Evolutionary conservation across 768 basidiomycete genomes (phyloP).

Genomic region (Termitomyces sp.): DNA sequence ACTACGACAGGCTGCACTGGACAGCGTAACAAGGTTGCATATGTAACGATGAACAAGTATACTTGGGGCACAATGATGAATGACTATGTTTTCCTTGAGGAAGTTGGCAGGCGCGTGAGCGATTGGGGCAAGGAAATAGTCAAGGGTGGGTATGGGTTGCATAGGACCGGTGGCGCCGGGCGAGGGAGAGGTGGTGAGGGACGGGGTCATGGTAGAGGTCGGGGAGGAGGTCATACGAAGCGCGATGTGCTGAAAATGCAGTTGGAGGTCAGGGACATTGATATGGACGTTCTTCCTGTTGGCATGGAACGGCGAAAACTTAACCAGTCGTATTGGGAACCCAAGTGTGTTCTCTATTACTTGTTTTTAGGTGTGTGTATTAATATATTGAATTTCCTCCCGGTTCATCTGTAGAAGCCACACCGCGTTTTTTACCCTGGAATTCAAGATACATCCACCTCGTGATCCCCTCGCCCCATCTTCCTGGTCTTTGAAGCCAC

Average conservation of each 20-base stretch:
- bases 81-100: slow-evolving; percentile 85
- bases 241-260: slow-evolving; percentile 63
- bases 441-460: slow-evolving; percentile 63
- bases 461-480: slow-evolving; percentile 36
- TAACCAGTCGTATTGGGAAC: slow-evolving; percentile 83
- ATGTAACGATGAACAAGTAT: slow-evolving; percentile 79
- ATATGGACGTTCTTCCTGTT: slow-evolving; percentile 67
- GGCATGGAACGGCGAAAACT: slow-evolving; percentile 77
- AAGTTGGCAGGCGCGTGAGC: slow-evolving; percentile 66
- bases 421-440: slow-evolving; percentile 63
- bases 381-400: slow-evolving; percentile 3
- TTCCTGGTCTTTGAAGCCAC: slow-evolving; percentile 24
- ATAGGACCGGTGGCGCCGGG: slow-evolving; percentile 15
- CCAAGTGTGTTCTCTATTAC: slow-evolving; percentile 48
- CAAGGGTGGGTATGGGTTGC: slow-evolving; percentile 47
- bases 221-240: slow-evolving; percentile 38
- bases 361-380: slow-evolving; percentile 4
- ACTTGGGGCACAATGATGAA: slow-evolving; percentile 85
- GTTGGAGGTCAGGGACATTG: slow-evolving; percentile 61
- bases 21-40: slow-evolving; percentile 63
- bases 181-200: slow-evolving; percentile 13
- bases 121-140: slow-evolving; percentile 71
- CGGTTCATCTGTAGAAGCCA: slow-evolving; percentile 43
- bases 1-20: slow-evolving; percentile 56
- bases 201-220: slow-evolving; percentile 25